Base-by-base conservation (phyloP, 1,284 basidiomycete species). In the Ustilago xerochloae region DNA sequence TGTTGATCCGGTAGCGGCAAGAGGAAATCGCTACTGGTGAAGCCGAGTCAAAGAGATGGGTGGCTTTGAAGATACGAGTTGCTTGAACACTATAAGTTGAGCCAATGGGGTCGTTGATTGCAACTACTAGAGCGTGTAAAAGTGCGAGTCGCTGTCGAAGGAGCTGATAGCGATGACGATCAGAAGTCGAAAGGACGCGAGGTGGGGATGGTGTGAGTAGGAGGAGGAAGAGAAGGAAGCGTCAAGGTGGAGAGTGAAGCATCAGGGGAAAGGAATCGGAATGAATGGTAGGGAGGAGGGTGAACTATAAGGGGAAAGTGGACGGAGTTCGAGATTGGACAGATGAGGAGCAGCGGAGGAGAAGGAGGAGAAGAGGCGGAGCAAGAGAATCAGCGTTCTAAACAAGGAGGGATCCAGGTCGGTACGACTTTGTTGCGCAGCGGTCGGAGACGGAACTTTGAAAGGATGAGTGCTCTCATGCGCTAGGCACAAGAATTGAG, bases 391-490 rank as follows among this genome's bases (percentile, higher is more conserved):
- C 28, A 50, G n/a, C 28, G 45, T 33, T n/a, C 57, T 24, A 63
- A 60, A 55, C 52, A 69, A 45, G 33, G 36, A 26, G 43, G 28
- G 30, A 57, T 16, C 48, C 38, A 51, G 24, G 47, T 53, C 49
- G 66, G 52, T 56, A 59, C 56, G 51, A 63, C 47, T 47, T 55
- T 63, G 35, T 36, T 33, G 50, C n/a, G 53, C 33, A 54, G 58
- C 22, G 48, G 56, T 59, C 66, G 66, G 66, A 69, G 66, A 69
- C 47, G 52, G 41, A 69, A 69, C 51, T 59, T 63, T 63, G 41
- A 43, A 43, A n/a, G n/a, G 41, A 24, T 43, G 60, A 63, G 47
- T 32, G 41, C 46, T 32, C 20, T 46, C 61, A 52, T 50, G 54
- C 54, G 47, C 46, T 28, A 38, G 33, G 43, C 45, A 43, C 43